Evolutionary conservation across 2,329 filamentous ascomycete species (phyloP), one percentile per base, ranked within the genome.

Genomic region (Fusarium hostae): DNA sequence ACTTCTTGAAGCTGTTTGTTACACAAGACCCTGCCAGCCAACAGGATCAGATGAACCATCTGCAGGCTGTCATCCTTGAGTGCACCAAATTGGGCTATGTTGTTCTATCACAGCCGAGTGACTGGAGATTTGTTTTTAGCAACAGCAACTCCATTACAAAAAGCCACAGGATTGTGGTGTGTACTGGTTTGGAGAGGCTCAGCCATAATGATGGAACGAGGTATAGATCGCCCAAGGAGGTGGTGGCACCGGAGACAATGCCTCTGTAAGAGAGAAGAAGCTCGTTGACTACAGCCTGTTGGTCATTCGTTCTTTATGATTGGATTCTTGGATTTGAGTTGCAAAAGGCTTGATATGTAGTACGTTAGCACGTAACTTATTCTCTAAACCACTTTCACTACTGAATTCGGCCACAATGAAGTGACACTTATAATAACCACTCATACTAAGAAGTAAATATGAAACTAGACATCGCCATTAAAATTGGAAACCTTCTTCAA

Each of bases 41-140:
- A 35, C 76, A 77, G 39, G 76, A 81, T 47, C 82, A 84, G 69
- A 75, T 77, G 56, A 78, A 74, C 16, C 81, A 84, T 45, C 76
- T 85, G 6, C 77, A 81, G 47, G 79, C 78, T 16, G 78, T 85
- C 16, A 80, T 84, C 22, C 65, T 79, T 6, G 82, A 84, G 70
- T 82, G 80, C 40, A 75, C 81, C 22, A 81, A 78, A 54, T 75
- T 85, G 30, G 84, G 84, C 15, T 83, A 84, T 62, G 57, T 81
- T 22, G 56, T 85, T 10, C 75, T 85, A 35, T 85, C 83, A 8
- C 83, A 85, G 55, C 82, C 82, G 1, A 76, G 77, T 11, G 82
- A 84, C 37, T 84, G 80, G 76, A 60, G 67, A 2, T 80, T 83
- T 55, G 61, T 78, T 18, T 79, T 78, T 58, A 63, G 50, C 4